Base-by-base conservation (phyloP, 257 asterid genomes). In the Solanum chilense region DNA sequence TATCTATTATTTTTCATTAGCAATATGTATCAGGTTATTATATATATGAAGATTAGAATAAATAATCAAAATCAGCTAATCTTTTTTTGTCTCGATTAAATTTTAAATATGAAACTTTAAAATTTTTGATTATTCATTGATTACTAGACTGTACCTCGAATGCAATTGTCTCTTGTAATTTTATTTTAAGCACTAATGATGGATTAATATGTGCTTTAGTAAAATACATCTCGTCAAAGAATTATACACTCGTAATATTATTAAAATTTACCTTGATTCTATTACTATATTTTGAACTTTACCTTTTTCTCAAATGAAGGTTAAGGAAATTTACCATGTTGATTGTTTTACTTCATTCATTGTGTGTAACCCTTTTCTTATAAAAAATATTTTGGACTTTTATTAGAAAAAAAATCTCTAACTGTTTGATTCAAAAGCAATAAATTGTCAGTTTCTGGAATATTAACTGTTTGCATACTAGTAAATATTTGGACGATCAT, bases 121-220 rank as follows among this genome's bases (percentile, higher is more conserved):
- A 0, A 18, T 52, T 52, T 0, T 18, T n/a, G 1, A 52, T 52
- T 9, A 52, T 52, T 52, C 23, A 6, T 52, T 52, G 1, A 52
- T 10, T 9, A 52, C 7, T 16, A 52, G 10, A 23, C 0, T 1
- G 20, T 10, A 18, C n/a, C n/a, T 52, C 20, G 0, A 0, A 6
- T 52, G n/a, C n/a, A 52, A 52, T 2, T 2, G 1, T 2, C 2
- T 52, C 62, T 18, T 16, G n/a, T 18, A 52, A 52, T 18, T 52
- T 52, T 6, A 52, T 52, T 49, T 15, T 20, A 16, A 77, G 85
- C 76, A 85, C 45, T 84, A 86, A 52, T 73, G 88, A 89, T 87
- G 86, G 86, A 89, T 89, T 88, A 39, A 9, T 78, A 75, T 69
- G 68, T 69, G 7, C 8, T 29, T 33, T 33, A 14, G 42, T 71